Conservation (phyloP, 164 flowering plant species). For the Brasenia schreberi region DNA sequence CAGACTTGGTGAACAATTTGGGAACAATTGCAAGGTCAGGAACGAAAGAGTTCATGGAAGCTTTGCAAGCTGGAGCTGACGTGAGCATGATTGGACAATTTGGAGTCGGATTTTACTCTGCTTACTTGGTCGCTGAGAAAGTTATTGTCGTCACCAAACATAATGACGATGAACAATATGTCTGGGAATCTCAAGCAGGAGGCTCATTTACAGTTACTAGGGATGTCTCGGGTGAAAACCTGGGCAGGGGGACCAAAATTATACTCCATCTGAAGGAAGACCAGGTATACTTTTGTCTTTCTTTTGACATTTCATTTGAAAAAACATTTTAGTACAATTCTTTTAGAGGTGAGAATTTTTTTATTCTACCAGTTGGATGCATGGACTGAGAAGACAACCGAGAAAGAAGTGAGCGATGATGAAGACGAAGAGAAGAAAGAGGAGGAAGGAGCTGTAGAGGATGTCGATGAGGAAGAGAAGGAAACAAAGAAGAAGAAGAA, state of each 20-base stretch:
- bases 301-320: no score
- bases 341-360: no score
- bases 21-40: slow-evolving; percentile 16
- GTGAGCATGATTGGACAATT: slow-evolving; percentile 15
- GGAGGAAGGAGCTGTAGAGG: not conserved
- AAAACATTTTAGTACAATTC: no score
- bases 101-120: slow-evolving; percentile 13
- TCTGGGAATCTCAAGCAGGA: slow-evolving; percentile 16
- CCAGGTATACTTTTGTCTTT: slow-evolving; percentile 1
- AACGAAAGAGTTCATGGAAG: slow-evolving; percentile 14
- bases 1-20: slow-evolving; percentile 13
- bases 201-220: slow-evolving; percentile 10
- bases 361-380: no score
- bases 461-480: slow-evolving; percentile 11
- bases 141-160: slow-evolving; percentile 11
- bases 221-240: slow-evolving; percentile 11
- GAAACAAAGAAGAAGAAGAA: not conserved
- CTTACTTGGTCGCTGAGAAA: slow-evolving; percentile 11
- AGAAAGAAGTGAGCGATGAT: not conserved
- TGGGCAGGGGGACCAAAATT: slow-evolving; percentile 14
- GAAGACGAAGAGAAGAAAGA: slow-evolving; percentile 22
- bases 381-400: not conserved
- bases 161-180: slow-evolving; percentile 11
- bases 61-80: slow-evolving; percentile 12
- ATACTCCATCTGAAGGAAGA: slow-evolving; percentile 13